Evolutionary conservation across 768 basidiomycete species (phyloP).

Genomic region (Lentinula edodes): DNA sequence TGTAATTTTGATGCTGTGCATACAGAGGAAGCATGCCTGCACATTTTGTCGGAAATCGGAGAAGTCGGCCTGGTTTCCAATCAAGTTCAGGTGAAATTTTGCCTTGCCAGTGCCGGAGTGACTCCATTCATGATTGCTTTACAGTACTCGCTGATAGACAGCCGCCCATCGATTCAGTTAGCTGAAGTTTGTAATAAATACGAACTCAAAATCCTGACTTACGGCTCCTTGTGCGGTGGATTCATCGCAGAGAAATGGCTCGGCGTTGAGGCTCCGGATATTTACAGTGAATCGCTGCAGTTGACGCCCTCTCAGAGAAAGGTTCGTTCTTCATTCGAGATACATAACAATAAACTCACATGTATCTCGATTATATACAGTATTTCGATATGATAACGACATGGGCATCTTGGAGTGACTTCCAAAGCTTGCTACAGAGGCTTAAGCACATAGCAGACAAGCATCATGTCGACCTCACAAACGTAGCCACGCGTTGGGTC

Average conservation of each 20-base stretch:
- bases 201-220: conserved; percentile 50
- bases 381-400: conserved; percentile 52
- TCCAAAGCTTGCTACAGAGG: conserved; percentile 41
- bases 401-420: conserved; percentile 54
- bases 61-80: conserved; percentile 53
- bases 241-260: conserved; percentile 56
- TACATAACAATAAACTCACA: neutral
- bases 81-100: conserved; percentile 46
- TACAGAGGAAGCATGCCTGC: conserved; percentile 48
- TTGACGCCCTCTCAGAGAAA: conserved; percentile 60
- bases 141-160: conserved; percentile 58
- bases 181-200: conserved; percentile 48
- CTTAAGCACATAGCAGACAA: conserved; percentile 44
- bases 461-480: conserved; percentile 48
- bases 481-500: conserved; percentile 57
- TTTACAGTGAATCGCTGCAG: conserved; percentile 30
- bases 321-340: conserved; percentile 18
- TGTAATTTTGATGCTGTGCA: conserved; percentile 54
- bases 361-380: conserved; percentile 20
- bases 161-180: conserved; percentile 51
- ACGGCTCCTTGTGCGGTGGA: conserved; percentile 63
- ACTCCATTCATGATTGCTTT: neutral
- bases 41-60: conserved; percentile 32
- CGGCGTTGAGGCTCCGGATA: conserved; percentile 40
- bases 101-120: neutral